Conservation (phyloP, 306 rosid genomes). For the Trifolium subterraneum region DNA sequence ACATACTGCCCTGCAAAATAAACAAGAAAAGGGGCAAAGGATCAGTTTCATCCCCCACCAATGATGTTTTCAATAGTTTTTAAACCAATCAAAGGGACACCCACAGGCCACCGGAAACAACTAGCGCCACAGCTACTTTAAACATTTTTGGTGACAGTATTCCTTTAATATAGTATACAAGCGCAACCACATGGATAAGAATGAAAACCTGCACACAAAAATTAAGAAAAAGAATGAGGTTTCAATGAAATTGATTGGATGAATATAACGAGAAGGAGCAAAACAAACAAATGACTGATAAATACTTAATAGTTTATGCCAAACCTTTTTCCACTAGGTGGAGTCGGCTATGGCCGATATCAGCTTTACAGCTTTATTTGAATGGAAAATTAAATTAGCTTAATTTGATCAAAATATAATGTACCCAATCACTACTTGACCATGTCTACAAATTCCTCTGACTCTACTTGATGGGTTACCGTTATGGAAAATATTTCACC, state of each 20-base stretch:
- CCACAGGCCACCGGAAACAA: slow-evolving; percentile 86
- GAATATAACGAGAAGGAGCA: slow-evolving; percentile 16
- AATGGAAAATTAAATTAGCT: too few species aligned
- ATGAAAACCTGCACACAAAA: slow-evolving; percentile 80
- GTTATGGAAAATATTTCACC: too few species aligned
- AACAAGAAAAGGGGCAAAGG: slow-evolving; percentile 33
- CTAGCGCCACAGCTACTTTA: slow-evolving; percentile 87
- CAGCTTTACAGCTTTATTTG: too few species aligned
- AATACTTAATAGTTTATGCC: slow-evolving; percentile 7
- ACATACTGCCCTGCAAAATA: slow-evolving; percentile 75
- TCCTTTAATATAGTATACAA: slow-evolving; percentile 93
- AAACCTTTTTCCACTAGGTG: not conserved
- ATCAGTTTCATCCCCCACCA: slow-evolving; percentile 39
- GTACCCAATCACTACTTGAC: too few species aligned
- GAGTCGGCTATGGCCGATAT: too few species aligned
- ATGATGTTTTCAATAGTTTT: slow-evolving; percentile 30
- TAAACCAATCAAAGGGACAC: slow-evolving; percentile 48
- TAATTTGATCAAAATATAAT: too few species aligned
- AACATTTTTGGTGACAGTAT: slow-evolving; percentile 90
- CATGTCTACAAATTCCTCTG: too few species aligned
- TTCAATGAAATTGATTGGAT: slow-evolving; percentile 35
- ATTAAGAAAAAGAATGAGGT: slow-evolving; percentile 28
- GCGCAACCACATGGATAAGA: slow-evolving; percentile 94
- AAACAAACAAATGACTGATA: not conserved
- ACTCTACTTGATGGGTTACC: too few species aligned